Base-by-base conservation (phyloP, 768 basidiomycete species). In the Pulveroboletus sp. region DNA sequence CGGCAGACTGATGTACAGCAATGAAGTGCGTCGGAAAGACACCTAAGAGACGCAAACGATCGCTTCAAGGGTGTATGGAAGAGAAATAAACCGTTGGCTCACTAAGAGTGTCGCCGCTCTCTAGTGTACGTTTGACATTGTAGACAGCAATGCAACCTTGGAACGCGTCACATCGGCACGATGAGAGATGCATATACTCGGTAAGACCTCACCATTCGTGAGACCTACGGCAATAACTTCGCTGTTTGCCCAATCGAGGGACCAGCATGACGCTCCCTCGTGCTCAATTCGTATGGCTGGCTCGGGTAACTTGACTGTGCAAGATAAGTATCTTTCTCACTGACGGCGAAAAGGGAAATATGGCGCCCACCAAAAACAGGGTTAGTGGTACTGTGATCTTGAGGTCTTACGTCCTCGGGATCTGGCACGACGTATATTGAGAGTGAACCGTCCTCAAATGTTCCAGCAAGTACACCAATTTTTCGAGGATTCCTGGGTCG, bases 231-330 rank as follows among this genome's bases (percentile, higher is more conserved):
- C 92, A 7, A 99, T 66, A 10, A 83, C 59, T 50, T 87, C 84
- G 54, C 90, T 89, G 55, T 90, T 92, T 0, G 83, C 88, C 93
- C 93, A 97, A 57, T 96, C 93, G 46, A 96, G 74, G 14, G 81
- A 77, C 78, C 81, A 86, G 61, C 84, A 86, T n/a, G 76, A 72
- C 0, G 89, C 78, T 38, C 91, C 88, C 47, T 85, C 83, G 2
- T 91, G 69, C 57, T 88, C 81, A 2, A 97, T 79, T 9, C 81
- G 78, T 6, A 94, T 43, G 3, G 87, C 61, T 0, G 93, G 90
- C 41, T 84, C 72, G 0, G 80, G 67, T 11, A 85, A 47, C 47
- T 72, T 74, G 9, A 88, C 86, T 89, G 11, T 11, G 24, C 37
- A 13, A 45, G 38, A 36, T 49, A 30, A 46, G 49, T 30, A 36